phyloP scores from a whole-genome alignment of 495 filamentous ascomycete species.

The Talaromyces liani region DNA sequence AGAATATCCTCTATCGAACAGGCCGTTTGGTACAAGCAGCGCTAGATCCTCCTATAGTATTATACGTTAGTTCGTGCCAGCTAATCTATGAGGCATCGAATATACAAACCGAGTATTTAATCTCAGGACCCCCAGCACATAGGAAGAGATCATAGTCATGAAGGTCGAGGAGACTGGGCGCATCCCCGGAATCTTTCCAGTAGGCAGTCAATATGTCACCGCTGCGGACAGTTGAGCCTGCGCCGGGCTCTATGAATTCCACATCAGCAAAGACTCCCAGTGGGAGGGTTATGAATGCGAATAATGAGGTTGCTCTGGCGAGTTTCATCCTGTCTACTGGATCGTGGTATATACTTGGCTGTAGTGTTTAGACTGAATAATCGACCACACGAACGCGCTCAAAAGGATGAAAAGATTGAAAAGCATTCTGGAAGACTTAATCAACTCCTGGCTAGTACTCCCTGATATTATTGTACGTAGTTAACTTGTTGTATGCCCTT shows the following conservation, averaged over 20 bases:
- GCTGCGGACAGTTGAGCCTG: constrained; percentile 36
- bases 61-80: not conserved
- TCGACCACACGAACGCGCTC: not conserved
- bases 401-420: not conserved
- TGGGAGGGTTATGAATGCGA: constrained; percentile 27
- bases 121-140: constrained; percentile 54
- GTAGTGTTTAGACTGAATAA: not conserved
- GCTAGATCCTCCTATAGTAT: constrained; percentile 34
- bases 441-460: not conserved
- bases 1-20: constrained; percentile 43
- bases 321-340: constrained; percentile 21
- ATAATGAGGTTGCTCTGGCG: constrained; percentile 25
- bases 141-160: constrained; percentile 53
- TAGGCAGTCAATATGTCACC: constrained; percentile 44
- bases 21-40: constrained; percentile 26
- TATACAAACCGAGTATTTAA: constrained; percentile 30
- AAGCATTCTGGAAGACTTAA: not conserved
- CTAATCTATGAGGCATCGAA: not conserved
- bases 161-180: constrained; percentile 43
- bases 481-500: not conserved
- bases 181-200: constrained; percentile 51
- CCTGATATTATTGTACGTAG: not conserved
- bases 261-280: constrained; percentile 48
- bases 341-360: not conserved
- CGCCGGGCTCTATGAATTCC: constrained; percentile 44